Evolutionary conservation across 176 grass and related monocot genomes (phyloP), one percentile per base, ranked within the genome.

Genomic region (Cenchrus purpureus): DNA sequence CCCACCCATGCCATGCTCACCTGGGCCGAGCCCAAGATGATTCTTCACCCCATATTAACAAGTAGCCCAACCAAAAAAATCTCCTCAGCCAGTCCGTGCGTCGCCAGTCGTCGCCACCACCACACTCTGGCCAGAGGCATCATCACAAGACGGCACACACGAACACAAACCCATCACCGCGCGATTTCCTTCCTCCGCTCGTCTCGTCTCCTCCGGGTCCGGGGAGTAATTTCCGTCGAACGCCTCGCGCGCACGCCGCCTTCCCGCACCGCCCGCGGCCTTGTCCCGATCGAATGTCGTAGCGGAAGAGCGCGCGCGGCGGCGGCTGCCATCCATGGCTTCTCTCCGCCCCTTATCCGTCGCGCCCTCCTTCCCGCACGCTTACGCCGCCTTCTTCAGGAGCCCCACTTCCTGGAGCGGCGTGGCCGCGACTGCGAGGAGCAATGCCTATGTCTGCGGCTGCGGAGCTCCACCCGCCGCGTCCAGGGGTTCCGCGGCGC

Each of bases 161-260:
- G 1, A 15, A 1, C 4, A 49, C 63, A 54, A 72, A 82, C 14
- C 80, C 67, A 7, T 48, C 40, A 78, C n/a, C 73, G 16, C 64
- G 7, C 54, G 15, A 17, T 56, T n/a, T n/a, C n/a, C n/a, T 22
- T 6, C 45, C 20, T 65, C 11, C 17, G 45, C 28, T 31, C 32
- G 40, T 15, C 22, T 44, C 59, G 40, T n/a, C 22, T 44, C 59
- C 61, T 57, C 66, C 81, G 37, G 37, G 12, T 48, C 74, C 79
- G 19, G 49, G 34, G 67, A 32, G 84, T 13, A 60, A 87, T 91
- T 91, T 87, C 74, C 79, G 5, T 74, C 84, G 79, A 87, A 82
- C 71, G 81, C 77, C 77, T 22, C 77, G 63, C 11, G 64, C 11
- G 69, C 78, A 10, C 71, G 3, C 64, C 11, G 55, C 13, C 34